phyloP scores from a whole-genome alignment of 108 stramenopile species.

The Nitzschia inconspicua region DNA sequence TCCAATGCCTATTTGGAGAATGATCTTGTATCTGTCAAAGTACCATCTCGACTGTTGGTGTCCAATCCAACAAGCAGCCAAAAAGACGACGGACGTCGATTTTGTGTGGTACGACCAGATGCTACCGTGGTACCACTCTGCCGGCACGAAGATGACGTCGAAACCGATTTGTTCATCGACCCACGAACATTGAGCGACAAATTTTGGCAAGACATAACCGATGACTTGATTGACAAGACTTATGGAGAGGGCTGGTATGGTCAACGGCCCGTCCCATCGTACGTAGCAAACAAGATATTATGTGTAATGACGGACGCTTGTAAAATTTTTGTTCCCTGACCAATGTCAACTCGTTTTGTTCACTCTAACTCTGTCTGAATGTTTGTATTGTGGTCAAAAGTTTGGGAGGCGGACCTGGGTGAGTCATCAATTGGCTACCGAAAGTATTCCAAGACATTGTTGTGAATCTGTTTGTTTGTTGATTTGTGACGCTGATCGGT shows the following conservation, averaged over 20 bases:
- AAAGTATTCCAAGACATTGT: too few relatives aligned
- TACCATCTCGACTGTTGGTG: neutral
- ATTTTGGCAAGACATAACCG: slow-evolving; percentile 19
- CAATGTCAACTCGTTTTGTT: too few relatives aligned
- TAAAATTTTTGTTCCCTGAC: too few relatives aligned
- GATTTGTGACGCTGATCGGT: too few relatives aligned
- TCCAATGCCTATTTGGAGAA: slow-evolving; percentile 44
- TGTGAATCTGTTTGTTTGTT: too few relatives aligned
- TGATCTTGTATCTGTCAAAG: slow-evolving; percentile 28
- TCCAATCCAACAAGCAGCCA: neutral
- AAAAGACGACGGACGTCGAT: neutral
- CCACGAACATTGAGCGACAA: slow-evolving; percentile 29
- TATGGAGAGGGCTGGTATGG: slow-evolving; percentile 69
- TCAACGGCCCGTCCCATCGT: slow-evolving; percentile 65
- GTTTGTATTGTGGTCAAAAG: too few relatives aligned
- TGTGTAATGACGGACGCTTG: too few relatives aligned
- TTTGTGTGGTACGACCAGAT: slow-evolving; percentile 31
- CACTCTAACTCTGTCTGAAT: too few relatives aligned
- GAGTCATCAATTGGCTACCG: too few relatives aligned
- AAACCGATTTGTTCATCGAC: slow-evolving; percentile 59
- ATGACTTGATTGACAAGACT: slow-evolving; percentile 15
- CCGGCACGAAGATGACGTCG: slow-evolving; percentile 53
- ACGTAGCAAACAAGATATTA: too few relatives aligned
- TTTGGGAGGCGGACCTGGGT: slow-evolving; percentile 59
- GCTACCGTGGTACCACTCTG: slow-evolving; percentile 35